phyloP scores from a whole-genome alignment of 768 basidiomycete genomes.

The Nidularia sp. region DNA sequence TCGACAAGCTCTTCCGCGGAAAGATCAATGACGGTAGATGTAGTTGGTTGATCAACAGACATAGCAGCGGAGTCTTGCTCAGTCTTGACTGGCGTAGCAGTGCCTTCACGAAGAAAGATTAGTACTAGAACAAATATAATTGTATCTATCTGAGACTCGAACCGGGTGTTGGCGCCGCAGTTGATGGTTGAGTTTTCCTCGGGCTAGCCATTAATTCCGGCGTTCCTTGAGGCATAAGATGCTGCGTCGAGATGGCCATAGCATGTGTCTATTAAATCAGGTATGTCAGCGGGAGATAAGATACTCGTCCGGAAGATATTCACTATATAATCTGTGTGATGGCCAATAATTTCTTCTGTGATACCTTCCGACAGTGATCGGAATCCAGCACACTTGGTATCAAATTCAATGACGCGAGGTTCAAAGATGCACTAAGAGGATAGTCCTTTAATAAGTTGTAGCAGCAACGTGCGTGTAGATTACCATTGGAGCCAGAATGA shows the following conservation, averaged over 20 bases:
- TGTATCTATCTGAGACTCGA: no score
- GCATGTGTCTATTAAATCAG: slow-evolving; percentile 68
- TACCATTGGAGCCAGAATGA: slow-evolving; percentile 93
- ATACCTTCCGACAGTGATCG: slow-evolving; percentile 53
- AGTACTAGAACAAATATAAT: no score
- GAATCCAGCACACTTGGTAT: slow-evolving; percentile 58
- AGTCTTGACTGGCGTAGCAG: slow-evolving; percentile 5
- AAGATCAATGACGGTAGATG: neutral
- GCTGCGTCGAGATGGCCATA: slow-evolving; percentile 88
- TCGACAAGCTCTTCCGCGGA: neutral
- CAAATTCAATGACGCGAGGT: slow-evolving; percentile 88
- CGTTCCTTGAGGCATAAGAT: slow-evolving; percentile 48
- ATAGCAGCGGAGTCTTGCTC: slow-evolving; percentile 1
- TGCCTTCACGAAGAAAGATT: slow-evolving; percentile 4
- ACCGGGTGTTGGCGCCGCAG: neutral
- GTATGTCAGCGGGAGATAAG: slow-evolving; percentile 2
- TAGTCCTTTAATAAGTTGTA: neutral
- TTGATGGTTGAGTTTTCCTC: neutral
- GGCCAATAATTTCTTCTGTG: slow-evolving; percentile 72
- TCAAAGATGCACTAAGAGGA: slow-evolving; percentile 79
- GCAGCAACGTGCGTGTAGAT: slow-evolving; percentile 3
- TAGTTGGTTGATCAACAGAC: neutral
- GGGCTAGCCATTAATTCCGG: slow-evolving; percentile 15
- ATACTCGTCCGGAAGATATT: slow-evolving; percentile 11
- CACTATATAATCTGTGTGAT: slow-evolving; percentile 50